Conservation (phyloP, 2,329 filamentous ascomycete species). For the Trichoderma koningiopsis region DNA sequence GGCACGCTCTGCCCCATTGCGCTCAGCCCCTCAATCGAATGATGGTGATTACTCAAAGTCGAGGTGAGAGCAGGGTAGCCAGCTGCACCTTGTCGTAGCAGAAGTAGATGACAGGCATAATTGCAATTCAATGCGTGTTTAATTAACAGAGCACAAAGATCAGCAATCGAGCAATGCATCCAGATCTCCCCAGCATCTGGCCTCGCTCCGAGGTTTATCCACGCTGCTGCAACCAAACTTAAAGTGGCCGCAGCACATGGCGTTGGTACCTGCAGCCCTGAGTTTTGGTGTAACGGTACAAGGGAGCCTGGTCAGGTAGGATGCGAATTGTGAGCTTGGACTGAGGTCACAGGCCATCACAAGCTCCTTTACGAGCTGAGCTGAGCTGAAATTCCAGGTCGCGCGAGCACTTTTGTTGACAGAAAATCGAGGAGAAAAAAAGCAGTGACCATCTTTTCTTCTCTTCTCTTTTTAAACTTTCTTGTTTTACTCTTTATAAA, state of each 20-base stretch:
- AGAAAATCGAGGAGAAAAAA: neutral
- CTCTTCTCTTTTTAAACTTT: neutral
- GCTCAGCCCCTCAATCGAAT: neutral
- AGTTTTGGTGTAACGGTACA: neutral
- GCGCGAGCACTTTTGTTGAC: neutral
- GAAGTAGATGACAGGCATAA: neutral
- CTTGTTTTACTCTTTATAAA: neutral
- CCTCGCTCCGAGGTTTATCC: neutral
- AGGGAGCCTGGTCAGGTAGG: neutral
- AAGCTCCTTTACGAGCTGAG: conserved; percentile 21
- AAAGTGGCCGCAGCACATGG: neutral
- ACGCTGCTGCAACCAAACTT: neutral
- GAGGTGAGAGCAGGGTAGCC: neutral
- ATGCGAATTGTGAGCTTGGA: conserved; percentile 20
- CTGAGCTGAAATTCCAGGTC: conserved; percentile 23
- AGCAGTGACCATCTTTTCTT: neutral
- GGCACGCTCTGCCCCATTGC: neutral
- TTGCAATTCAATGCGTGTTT: neutral
- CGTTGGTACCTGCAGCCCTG: neutral
- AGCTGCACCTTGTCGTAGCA: neutral
- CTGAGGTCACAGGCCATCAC: conserved; percentile 4
- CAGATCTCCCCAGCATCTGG: neutral
- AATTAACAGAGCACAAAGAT: neutral
- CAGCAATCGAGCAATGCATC: neutral
- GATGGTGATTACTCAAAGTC: neutral